A percentile compares a stretch with the other conserved stretches of the same genome.
Evolutionary conservation across 1,284 basidiomycete species (phyloP).

Genomic region (Malassezia dermatis): DNA sequence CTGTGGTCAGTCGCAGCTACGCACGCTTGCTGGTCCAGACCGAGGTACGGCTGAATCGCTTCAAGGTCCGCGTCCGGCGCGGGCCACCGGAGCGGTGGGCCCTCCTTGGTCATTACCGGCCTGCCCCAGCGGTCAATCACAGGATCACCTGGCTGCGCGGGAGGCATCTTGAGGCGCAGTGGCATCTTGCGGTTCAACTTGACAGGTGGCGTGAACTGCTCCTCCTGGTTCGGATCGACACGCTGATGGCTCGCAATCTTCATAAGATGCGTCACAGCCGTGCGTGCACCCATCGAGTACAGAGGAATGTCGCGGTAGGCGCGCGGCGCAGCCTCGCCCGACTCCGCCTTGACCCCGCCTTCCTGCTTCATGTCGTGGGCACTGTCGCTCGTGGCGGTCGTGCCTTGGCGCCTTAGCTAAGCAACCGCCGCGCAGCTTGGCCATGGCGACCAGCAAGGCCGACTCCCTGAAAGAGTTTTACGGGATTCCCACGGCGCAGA

Average conservation of each 20-base stretch:
- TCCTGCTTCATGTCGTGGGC: constrained; percentile 14
- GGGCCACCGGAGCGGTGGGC: constrained; percentile 31
- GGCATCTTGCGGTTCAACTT: constrained; percentile 46
- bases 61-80: constrained; percentile 26
- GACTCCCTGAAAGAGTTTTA: neutral
- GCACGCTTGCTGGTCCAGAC: neutral
- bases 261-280: constrained; percentile 36
- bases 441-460: constrained; percentile 2
- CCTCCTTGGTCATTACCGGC: constrained; percentile 32
- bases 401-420: neutral
- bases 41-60: constrained; percentile 17
- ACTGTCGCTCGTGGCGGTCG: neutral
- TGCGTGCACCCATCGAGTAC: constrained; percentile 27
- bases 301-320: constrained; percentile 44
- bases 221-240: constrained; percentile 35
- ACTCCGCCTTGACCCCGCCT: constrained; percentile 8
- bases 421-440: neutral
- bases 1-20: neutral
- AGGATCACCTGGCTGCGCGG: constrained; percentile 34
- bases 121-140: constrained; percentile 36
- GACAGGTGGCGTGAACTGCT: constrained; percentile 39
- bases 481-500: neutral
- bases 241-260: constrained; percentile 39
- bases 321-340: constrained; percentile 20
- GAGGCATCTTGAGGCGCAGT: constrained; percentile 36